Evolutionary conservation across 2,329 filamentous ascomycete genomes (phyloP), one percentile per base, ranked within the genome.

Genomic region (Helotiales sp.): DNA sequence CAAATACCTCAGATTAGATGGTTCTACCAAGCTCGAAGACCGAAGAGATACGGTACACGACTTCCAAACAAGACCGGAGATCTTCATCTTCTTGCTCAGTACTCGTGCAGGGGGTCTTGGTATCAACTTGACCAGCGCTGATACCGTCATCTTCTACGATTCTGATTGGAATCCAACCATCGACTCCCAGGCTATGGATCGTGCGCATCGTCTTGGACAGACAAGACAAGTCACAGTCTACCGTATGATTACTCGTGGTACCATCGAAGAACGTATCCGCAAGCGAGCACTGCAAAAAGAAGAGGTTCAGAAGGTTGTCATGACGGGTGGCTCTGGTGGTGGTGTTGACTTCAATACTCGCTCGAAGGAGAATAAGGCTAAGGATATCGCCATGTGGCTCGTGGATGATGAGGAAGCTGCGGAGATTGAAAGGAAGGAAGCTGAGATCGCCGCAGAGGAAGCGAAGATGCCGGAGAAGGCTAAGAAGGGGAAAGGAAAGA

Each of bases 91-190:
- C 82, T 79, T 99, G 33, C 80, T 99, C 38, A 96, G 92, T 19
- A 99, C 95, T 0, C 92, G 95, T 75, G 95, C 95, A 34, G 95
- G 95, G 84, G 95, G 95, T 80, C 83, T 99, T 19, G 95, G 95
- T 77, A 99, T 99, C 81, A 99, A 99, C 71, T 79, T 99, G 66
- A 98, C 95, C 5, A 89, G 90, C 52, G 95, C 95, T 19, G 95
- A 99, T 73, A 99, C 95, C 0, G 95, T 99, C 76, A 98, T 99
- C 75, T 99, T 99, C 79, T 99, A 99, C 81, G 95, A 99, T 73
- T 96, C 91, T 10, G 95, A 99, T 74, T 99, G 95, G 95, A 99
- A 99, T 73, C 95, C 95, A 0, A 98, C 95, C 3, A 98, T 98
- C 70, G 95, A 99, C 73, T 96, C 91, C 53, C 95, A 99, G 74